These are phyloP conservation scores for Neofusicoccum kwambonambiense DNA, from an alignment of 2,329 filamentous ascomycete genomes.

Conservation along the genomic window DNA sequence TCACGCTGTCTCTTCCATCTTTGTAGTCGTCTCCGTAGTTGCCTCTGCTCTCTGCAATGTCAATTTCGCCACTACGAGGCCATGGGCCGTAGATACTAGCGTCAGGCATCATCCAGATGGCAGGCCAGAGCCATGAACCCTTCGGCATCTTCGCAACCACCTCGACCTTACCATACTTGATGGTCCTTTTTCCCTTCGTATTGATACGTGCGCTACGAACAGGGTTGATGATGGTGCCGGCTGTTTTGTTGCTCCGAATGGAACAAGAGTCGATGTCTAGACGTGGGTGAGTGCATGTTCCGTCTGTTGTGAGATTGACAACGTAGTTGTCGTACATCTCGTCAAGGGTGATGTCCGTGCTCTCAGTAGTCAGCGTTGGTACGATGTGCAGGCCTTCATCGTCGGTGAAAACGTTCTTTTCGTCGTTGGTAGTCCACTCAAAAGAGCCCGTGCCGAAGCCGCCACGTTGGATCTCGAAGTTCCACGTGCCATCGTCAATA, in stretches of 20 bases:
- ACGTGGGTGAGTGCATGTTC: slow-evolving; percentile 15
- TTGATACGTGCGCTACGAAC: slow-evolving; percentile 50
- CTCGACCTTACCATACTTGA: slow-evolving; percentile 45
- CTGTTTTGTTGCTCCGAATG: slow-evolving; percentile 44
- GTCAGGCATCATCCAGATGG: slow-evolving; percentile 18
- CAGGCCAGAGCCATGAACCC: slow-evolving; percentile 52
- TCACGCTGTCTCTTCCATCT: slow-evolving; percentile 45
- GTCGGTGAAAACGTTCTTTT: slow-evolving; percentile 49
- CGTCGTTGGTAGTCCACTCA: slow-evolving; percentile 53
- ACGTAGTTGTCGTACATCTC: slow-evolving; percentile 37
- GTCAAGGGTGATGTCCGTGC: slow-evolving; percentile 39
- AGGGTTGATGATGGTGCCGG: slow-evolving; percentile 50
- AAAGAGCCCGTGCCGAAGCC: slow-evolving; percentile 49
- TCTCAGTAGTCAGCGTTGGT: slow-evolving; percentile 40
- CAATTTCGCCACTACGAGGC: slow-evolving; percentile 55
- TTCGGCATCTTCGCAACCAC: slow-evolving; percentile 53
- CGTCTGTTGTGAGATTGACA: slow-evolving; percentile 43
- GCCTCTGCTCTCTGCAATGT: slow-evolving; percentile 52
- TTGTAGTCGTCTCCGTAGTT: slow-evolving; percentile 42
- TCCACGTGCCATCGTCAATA: slow-evolving; percentile 49
- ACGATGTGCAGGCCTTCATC: slow-evolving; percentile 52
- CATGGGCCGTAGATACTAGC: slow-evolving; percentile 39
- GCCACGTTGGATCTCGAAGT: slow-evolving; percentile 48
- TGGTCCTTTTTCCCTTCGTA: slow-evolving; percentile 46
- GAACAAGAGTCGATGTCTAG: slow-evolving; percentile 35